These are phyloP conservation scores for Ogataea dorogensis DNA, from an alignment of 805 yeast species.

Conservation along the genomic window DNA sequence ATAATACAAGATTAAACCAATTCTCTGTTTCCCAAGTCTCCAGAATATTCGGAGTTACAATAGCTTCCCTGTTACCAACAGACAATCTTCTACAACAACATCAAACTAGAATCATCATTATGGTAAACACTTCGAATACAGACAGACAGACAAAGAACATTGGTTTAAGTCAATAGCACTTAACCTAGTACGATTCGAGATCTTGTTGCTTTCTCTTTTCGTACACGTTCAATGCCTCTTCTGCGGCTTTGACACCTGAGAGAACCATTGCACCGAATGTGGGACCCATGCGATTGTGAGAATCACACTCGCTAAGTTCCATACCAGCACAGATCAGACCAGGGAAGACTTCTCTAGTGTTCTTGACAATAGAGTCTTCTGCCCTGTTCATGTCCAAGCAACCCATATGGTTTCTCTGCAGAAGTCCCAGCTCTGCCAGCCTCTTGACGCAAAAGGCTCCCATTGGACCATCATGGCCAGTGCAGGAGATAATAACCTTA, in stretches of 20 bases:
- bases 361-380: constrained; percentile 72
- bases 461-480: constrained; percentile 83
- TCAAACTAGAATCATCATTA: constrained; percentile 5
- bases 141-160: constrained; percentile 25
- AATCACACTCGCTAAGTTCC: constrained; percentile 78
- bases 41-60: no score
- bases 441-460: constrained; percentile 80
- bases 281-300: constrained; percentile 81
- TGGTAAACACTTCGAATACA: constrained; percentile 3
- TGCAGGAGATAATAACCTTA: constrained; percentile 63
- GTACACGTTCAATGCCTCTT: constrained; percentile 36
- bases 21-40: background rate
- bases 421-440: constrained; percentile 48
- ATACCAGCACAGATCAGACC: constrained; percentile 70
- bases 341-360: constrained; percentile 62
- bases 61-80: no score
- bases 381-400: constrained; percentile 78
- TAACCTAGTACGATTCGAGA: constrained; percentile 15
- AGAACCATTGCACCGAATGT: constrained; percentile 81
- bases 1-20: no score
- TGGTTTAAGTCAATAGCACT: background rate
- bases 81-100: background rate
- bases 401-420: constrained; percentile 62
- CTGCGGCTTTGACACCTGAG: constrained; percentile 79
- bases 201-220: constrained; percentile 32